These are phyloP conservation scores for Rhizopogon vulgaris DNA, from an alignment of 768 basidiomycete genomes.

Conservation along the genomic window DNA sequence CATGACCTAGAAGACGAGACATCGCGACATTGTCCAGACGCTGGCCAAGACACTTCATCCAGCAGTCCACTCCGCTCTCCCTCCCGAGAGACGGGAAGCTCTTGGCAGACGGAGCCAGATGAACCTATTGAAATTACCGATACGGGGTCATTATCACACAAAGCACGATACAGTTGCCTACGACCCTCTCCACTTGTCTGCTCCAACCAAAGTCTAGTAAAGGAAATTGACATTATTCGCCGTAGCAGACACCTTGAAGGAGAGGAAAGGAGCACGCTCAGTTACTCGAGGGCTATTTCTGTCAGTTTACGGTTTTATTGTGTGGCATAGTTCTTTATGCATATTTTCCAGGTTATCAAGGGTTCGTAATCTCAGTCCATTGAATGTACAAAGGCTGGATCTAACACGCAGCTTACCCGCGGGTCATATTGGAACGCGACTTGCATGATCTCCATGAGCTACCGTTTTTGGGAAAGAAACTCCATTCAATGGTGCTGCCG, in stretches of 20 bases:
- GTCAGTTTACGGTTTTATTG: constrained; percentile 32
- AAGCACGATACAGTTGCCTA: constrained; percentile 48
- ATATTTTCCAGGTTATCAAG: constrained; percentile 37
- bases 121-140: constrained; percentile 9
- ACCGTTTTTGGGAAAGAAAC: constrained; percentile 47
- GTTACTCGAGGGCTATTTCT: constrained; percentile 69
- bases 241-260: constrained; percentile 60
- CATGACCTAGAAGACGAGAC: constrained; percentile 43
- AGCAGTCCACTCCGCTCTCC: neutral
- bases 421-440: constrained; percentile 30
- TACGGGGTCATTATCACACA: constrained; percentile 16
- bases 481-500: constrained; percentile 39
- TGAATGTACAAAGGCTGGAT: neutral
- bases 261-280: constrained; percentile 58
- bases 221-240: constrained; percentile 54
- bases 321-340: constrained; percentile 2
- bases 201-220: constrained; percentile 56
- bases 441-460: constrained; percentile 34
- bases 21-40: constrained; percentile 36
- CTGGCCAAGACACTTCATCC: neutral
- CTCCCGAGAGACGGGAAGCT: neutral
- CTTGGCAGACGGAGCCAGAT: constrained; percentile 16
- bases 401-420: constrained; percentile 40
- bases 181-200: constrained; percentile 64
- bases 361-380: constrained; percentile 21